phyloP scores from a whole-genome alignment of 805 yeast species.

The Hanseniaspora vineae region DNA sequence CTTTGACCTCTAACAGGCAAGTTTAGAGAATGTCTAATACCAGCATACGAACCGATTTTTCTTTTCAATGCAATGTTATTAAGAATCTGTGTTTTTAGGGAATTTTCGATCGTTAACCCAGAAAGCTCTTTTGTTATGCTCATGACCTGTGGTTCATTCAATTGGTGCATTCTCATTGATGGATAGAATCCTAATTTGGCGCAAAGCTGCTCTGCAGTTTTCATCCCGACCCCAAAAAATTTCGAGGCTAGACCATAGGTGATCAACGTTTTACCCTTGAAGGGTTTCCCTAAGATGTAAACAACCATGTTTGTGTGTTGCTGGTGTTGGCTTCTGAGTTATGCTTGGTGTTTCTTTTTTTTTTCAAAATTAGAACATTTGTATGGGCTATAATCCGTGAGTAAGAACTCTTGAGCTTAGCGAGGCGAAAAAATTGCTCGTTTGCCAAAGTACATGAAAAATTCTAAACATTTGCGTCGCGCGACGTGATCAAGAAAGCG shows the following conservation, averaged over 20 bases:
- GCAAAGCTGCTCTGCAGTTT: constrained; percentile 62
- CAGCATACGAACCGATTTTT: constrained; percentile 72
- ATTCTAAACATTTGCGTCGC: too few species aligned
- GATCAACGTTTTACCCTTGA: constrained; percentile 29
- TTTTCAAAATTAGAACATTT: too few species aligned
- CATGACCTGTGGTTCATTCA: constrained; percentile 77
- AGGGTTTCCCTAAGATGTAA: constrained; percentile 38
- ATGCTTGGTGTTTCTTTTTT: background rate
- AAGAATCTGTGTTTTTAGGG: constrained; percentile 57
- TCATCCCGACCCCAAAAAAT: constrained; percentile 77
- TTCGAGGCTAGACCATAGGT: constrained; percentile 60
- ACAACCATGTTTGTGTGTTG: constrained; percentile 29
- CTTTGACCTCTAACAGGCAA: constrained; percentile 80
- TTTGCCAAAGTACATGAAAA: too few species aligned
- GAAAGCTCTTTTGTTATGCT: constrained; percentile 79
- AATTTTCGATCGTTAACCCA: constrained; percentile 71
- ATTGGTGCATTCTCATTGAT: constrained; percentile 85
- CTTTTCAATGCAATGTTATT: constrained; percentile 71
- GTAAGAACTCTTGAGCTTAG: too few species aligned
- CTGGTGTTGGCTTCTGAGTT: background rate
- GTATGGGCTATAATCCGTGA: too few species aligned
- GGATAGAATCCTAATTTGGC: constrained; percentile 88
- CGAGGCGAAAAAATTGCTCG: too few species aligned
- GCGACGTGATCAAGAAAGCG: too few species aligned
- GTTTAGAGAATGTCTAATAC: constrained; percentile 80